phyloP scores from a whole-genome alignment of 371 early-diverging fungal genomes.

The Mortierella sp. region DNA sequence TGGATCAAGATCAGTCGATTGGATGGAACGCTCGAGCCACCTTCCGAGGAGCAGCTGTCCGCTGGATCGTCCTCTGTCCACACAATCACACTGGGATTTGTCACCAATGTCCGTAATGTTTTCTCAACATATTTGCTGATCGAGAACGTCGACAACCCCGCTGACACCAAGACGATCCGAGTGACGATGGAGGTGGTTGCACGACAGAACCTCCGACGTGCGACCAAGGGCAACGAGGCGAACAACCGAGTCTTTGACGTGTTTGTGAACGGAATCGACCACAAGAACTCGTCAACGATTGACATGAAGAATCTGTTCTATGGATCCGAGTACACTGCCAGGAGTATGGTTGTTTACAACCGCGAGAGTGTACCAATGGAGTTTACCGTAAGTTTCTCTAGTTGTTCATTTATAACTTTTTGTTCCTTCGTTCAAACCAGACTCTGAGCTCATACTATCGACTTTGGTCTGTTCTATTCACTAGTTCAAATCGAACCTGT shows the following conservation, averaged over 20 bases:
- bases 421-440: not conserved
- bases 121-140: conserved; percentile 77
- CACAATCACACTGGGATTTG: conserved; percentile 69
- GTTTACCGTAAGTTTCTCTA: conserved; percentile 62
- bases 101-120: conserved; percentile 67
- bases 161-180: conserved; percentile 76
- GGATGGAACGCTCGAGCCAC: conserved; percentile 74
- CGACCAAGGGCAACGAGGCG: conserved; percentile 40
- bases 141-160: conserved; percentile 77
- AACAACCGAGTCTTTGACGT: conserved; percentile 78
- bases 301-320: conserved; percentile 77
- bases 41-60: conserved; percentile 35
- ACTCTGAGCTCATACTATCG: not conserved
- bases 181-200: conserved; percentile 80
- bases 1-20: conserved; percentile 76
- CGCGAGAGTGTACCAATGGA: conserved; percentile 78
- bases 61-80: conserved; percentile 53
- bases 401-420: not conserved
- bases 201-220: conserved; percentile 70
- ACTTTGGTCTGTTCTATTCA: not conserved
- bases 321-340: conserved; percentile 74
- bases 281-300: conserved; percentile 62
- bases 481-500: conserved; percentile 72
- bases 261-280: conserved; percentile 70
- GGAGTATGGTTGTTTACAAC: conserved; percentile 78